phyloP scores from a whole-genome alignment of 352 stramenopile genomes.

The Phytophthora capsici region DNA sequence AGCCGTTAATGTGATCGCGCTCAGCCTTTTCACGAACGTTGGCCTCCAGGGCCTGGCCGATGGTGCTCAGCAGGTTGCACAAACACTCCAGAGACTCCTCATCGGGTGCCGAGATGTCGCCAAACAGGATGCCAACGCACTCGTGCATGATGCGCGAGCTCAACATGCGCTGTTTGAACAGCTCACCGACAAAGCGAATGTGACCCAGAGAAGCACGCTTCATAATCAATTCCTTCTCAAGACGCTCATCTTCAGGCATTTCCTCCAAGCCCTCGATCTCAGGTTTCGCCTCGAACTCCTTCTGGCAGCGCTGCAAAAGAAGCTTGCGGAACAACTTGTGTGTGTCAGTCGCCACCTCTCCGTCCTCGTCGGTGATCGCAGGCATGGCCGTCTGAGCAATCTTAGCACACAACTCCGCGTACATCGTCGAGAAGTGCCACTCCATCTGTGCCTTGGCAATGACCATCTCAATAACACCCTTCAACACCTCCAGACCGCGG shows the following conservation, averaged over 20 bases:
- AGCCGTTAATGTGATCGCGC: constrained; percentile 65
- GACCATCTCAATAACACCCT: constrained; percentile 93
- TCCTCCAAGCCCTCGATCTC: constrained; percentile 73
- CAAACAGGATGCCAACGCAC: constrained; percentile 85
- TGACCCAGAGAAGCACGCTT: constrained; percentile 90
- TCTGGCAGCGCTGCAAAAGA: constrained; percentile 93
- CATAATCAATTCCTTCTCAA: constrained; percentile 82
- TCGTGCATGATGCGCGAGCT: constrained; percentile 96
- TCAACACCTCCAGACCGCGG: constrained; percentile 78
- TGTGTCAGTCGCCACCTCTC: constrained; percentile 69
- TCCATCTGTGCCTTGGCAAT: constrained; percentile 96
- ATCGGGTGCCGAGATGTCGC: constrained; percentile 82
- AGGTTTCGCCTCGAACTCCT: constrained; percentile 93
- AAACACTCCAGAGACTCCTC: constrained; percentile 97
- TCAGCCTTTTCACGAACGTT: constrained; percentile 60
- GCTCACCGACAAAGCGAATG: constrained; percentile 96
- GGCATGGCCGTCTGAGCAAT: constrained; percentile 89
- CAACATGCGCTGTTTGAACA: constrained; percentile 96
- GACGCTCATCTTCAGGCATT: constrained; percentile 52
- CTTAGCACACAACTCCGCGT: constrained; percentile 94
- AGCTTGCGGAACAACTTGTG: constrained; percentile 95
- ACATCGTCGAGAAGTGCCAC: constrained; percentile 97
- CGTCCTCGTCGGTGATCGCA: constrained; percentile 66
- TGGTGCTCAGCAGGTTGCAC: constrained; percentile 93
- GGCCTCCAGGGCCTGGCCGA: constrained; percentile 90